Percentiles rank a stretch among this genome's conserved stretches.
Conservation (phyloP, 306 rosid genomes). For the Ormosia emarginata region DNA sequence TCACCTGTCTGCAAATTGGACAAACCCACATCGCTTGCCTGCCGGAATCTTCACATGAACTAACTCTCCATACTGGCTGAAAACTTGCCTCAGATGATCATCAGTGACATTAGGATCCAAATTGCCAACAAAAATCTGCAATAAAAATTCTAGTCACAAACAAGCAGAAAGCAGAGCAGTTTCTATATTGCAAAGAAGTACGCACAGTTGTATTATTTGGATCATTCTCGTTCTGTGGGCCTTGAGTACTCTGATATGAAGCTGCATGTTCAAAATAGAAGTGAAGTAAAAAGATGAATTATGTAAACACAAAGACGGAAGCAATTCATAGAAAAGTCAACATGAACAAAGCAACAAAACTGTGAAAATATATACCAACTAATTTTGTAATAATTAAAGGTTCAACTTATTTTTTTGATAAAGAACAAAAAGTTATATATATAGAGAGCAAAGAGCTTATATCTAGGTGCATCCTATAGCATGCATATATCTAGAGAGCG, state of each 20-base stretch:
- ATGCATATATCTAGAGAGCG: background rate
- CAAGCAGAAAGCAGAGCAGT: background rate
- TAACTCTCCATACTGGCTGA: slow-evolving; percentile 76
- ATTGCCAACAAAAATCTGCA: slow-evolving; percentile 95
- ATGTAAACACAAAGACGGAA: background rate
- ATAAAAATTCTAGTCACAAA: slow-evolving; percentile 16
- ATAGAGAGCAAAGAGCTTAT: background rate
- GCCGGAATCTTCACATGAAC: slow-evolving; percentile 93
- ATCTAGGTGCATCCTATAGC: background rate
- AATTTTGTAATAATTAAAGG: background rate
- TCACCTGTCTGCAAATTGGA: slow-evolving; percentile 87
- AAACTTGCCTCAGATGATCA: slow-evolving; percentile 88
- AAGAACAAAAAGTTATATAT: background rate
- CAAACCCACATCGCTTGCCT: slow-evolving; percentile 97
- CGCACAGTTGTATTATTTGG: slow-evolving; percentile 95
- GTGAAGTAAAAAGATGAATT: slow-evolving; percentile 23
- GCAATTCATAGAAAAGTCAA: background rate
- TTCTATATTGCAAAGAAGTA: slow-evolving; percentile 28
- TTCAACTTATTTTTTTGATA: background rate
- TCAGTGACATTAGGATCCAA: slow-evolving; percentile 84
- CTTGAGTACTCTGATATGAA: slow-evolving; percentile 79
- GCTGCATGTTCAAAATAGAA: slow-evolving; percentile 59
- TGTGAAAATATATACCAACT: background rate
- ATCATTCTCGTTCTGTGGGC: slow-evolving; percentile 80
- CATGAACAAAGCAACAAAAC: background rate